Evolutionary conservation across 768 basidiomycete genomes (phyloP).

Genomic region (Pleurotus eryngii): DNA sequence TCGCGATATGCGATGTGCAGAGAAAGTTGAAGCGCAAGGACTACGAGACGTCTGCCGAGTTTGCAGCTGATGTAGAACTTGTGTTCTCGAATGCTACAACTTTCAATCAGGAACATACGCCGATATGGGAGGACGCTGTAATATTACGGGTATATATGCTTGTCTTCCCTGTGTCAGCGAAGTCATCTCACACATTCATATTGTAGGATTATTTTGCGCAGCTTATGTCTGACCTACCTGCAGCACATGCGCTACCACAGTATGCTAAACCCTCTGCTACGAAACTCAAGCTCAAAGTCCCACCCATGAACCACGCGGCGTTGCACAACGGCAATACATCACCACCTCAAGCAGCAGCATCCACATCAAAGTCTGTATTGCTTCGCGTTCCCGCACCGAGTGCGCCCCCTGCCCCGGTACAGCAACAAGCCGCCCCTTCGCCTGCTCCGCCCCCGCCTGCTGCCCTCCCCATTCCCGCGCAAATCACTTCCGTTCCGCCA

Average conservation of each 20-base stretch:
- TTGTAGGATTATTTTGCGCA: constrained; percentile 68
- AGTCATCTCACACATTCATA: constrained; percentile 7
- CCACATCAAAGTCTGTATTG: constrained; percentile 17
- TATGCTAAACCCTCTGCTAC: constrained; percentile 52
- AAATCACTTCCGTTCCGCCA: constrained; percentile 19
- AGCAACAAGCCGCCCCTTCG: constrained; percentile 29
- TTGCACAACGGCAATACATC: constrained; percentile 17
- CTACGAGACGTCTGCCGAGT: constrained; percentile 64
- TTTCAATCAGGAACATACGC: constrained; percentile 86
- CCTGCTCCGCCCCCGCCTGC: constrained; percentile 16
- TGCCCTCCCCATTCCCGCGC: constrained; percentile 17
- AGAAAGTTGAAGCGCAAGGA: constrained; percentile 79
- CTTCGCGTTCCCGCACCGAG: constrained; percentile 34
- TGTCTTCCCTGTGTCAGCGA: constrained; percentile 4
- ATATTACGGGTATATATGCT: constrained; percentile 49
- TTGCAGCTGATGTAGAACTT: constrained; percentile 83
- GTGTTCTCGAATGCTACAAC: constrained; percentile 86
- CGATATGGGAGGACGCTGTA: constrained; percentile 77
- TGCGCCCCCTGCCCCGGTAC: constrained; percentile 12
- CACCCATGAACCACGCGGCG: constrained; percentile 34
- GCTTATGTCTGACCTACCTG: constrained; percentile 75
- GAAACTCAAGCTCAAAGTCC: constrained; percentile 74
- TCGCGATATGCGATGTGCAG: constrained; percentile 35
- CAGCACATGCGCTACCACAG: constrained; percentile 59
- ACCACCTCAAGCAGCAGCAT: constrained; percentile 15